Percentiles rank a stretch among this genome's conserved stretches.
Conservation (phyloP, 768 basidiomycete genomes). For the Dendrothele bispora region DNA sequence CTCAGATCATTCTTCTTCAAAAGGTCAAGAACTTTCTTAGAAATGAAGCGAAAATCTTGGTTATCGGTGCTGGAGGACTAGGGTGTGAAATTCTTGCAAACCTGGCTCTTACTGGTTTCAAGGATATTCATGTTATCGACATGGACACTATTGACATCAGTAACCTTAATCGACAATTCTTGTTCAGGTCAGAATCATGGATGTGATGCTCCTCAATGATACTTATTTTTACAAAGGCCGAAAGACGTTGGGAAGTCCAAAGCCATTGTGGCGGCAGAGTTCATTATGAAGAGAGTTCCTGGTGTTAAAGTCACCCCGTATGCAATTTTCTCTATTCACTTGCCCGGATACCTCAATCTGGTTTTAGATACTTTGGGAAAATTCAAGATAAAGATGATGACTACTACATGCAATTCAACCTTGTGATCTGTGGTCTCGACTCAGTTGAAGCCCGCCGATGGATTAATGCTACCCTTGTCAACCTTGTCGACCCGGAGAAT, state of each 20-base stretch:
- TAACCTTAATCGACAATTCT: constrained; percentile 96
- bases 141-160: constrained; percentile 99
- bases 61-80: constrained; percentile 96
- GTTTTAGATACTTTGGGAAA: constrained; percentile 85
- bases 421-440: constrained; percentile 96
- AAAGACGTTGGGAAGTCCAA: constrained; percentile 95
- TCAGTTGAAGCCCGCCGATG: constrained; percentile 96
- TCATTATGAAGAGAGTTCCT: constrained; percentile 94
- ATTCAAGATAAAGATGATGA: constrained; percentile 97
- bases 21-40: constrained; percentile 90
- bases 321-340: constrained; percentile 29
- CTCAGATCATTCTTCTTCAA: background rate
- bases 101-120: constrained; percentile 94
- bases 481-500: constrained; percentile 89
- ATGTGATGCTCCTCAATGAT: background rate
- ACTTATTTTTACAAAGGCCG: constrained; percentile 43
- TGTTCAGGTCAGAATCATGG: constrained; percentile 88
- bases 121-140: constrained; percentile 98
- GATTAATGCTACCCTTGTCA: constrained; percentile 98
- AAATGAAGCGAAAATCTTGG: constrained; percentile 85
- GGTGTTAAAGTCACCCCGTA: constrained; percentile 97
- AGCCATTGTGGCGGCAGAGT: constrained; percentile 91
- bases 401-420: constrained; percentile 95
- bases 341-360: constrained; percentile 2
- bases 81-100: constrained; percentile 98